Evolutionary conservation across 2,329 filamentous ascomycete genomes (phyloP).

Genomic region (Falciphora oryzae): DNA sequence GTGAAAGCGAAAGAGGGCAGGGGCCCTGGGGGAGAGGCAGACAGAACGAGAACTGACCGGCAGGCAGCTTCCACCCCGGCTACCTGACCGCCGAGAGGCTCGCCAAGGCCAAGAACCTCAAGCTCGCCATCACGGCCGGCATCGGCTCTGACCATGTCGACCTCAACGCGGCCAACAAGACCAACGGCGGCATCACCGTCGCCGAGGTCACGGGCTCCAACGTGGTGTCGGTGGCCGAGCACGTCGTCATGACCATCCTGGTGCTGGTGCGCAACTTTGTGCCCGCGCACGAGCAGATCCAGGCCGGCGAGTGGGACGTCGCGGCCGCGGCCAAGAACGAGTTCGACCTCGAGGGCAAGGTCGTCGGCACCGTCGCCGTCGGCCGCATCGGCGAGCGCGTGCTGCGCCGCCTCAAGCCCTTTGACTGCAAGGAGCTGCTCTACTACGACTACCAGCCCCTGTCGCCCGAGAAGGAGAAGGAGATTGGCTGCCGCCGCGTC

Average conservation of each 20-base stretch:
- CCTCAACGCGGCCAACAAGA: slow-evolving; percentile 93
- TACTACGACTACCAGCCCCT: slow-evolving; percentile 99
- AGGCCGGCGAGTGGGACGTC: slow-evolving; percentile 87
- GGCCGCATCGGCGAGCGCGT: slow-evolving; percentile 98
- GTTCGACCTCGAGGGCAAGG: slow-evolving; percentile 95
- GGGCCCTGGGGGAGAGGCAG: neutral
- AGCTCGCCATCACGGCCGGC: slow-evolving; percentile 93
- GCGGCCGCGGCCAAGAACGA: slow-evolving; percentile 96
- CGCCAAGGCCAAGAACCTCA: slow-evolving; percentile 97
- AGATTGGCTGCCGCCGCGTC: slow-evolving; percentile 91
- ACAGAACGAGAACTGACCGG: slow-evolving; percentile 3
- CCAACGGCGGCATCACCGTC: slow-evolving; percentile 95
- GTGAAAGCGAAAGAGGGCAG: slow-evolving; percentile 17
- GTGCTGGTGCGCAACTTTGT: slow-evolving; percentile 96
- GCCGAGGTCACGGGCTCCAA: slow-evolving; percentile 98
- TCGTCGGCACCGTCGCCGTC: slow-evolving; percentile 94
- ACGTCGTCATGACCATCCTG: slow-evolving; percentile 99
- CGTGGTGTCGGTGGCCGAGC: slow-evolving; percentile 96
- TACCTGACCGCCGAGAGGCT: slow-evolving; percentile 96
- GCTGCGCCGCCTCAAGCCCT: slow-evolving; percentile 88
- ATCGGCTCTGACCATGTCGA: slow-evolving; percentile 99
- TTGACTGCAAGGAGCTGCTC: slow-evolving; percentile 98
- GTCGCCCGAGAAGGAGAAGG: slow-evolving; percentile 75
- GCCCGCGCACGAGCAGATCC: slow-evolving; percentile 91
- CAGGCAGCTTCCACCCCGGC: slow-evolving; percentile 86